Evolutionary conservation across 805 yeast species (phyloP).

Genomic region (Lipomyces yamanashiensis): DNA sequence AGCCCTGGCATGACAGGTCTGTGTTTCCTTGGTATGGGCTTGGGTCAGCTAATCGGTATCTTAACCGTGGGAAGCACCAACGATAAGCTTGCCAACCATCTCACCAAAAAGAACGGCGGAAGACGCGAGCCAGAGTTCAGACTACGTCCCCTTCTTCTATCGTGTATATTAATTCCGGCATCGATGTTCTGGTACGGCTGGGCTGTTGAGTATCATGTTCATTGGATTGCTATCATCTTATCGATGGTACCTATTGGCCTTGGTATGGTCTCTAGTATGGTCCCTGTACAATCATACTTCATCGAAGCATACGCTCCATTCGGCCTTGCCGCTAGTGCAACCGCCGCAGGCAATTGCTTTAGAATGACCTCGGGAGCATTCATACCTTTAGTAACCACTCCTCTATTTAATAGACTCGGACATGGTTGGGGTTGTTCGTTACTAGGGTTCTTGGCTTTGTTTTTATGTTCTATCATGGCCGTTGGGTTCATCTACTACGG

Average conservation of each 20-base stretch:
- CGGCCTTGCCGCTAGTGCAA: conserved; percentile 78
- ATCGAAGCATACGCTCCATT: conserved; percentile 51
- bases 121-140: conserved; percentile 54
- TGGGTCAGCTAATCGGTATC: conserved; percentile 59
- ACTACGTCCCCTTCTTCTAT: conserved; percentile 53
- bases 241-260: conserved; percentile 56
- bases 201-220: conserved; percentile 51
- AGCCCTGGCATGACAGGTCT: conserved; percentile 56
- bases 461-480: conserved; percentile 9
- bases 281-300: conserved; percentile 45
- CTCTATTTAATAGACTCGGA: conserved; percentile 44
- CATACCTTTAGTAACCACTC: conserved; percentile 66
- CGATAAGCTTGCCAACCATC: conserved; percentile 48
- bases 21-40: conserved; percentile 61
- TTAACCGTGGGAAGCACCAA: conserved; percentile 54
- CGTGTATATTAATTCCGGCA: conserved; percentile 51
- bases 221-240: conserved; percentile 60
- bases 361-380: conserved; percentile 69
- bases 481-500: conserved; percentile 13
- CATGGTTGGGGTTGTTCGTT: conserved; percentile 48
- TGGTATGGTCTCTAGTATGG: conserved; percentile 49
- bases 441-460: conserved; percentile 54
- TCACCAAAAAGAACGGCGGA: conserved; percentile 40
- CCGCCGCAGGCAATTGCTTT: conserved; percentile 62
- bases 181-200: conserved; percentile 60